Evolutionary conservation across 1,284 basidiomycete genomes (phyloP).

Genomic region (Singerocomus rubriflavus): DNA sequence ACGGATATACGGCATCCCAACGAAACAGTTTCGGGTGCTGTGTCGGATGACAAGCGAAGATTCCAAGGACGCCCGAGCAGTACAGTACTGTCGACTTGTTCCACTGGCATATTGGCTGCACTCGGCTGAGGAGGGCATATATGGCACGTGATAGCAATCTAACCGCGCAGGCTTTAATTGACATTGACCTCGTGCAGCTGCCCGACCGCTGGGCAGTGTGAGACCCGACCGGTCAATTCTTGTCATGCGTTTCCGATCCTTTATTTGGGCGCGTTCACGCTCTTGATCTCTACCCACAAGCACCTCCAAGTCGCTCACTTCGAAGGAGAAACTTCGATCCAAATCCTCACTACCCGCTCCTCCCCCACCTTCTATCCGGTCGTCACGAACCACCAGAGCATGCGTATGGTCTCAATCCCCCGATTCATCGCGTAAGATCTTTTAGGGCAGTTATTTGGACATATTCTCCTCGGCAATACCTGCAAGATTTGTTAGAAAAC

Average conservation of each 20-base stretch:
- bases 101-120: no score
- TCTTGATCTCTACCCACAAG: background rate
- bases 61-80: no score
- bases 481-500: background rate
- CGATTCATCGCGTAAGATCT: background rate
- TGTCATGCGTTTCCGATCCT: background rate
- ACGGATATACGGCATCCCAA: no score
- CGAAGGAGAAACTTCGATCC: background rate
- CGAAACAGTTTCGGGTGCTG: no score
- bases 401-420: background rate
- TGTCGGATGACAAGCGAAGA: no score
- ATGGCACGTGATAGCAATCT: no score
- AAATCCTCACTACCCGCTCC: background rate
- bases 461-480: background rate
- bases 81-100: no score
- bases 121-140: no score
- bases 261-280: slow-evolving; percentile 10
- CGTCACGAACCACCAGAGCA: background rate
- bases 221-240: background rate
- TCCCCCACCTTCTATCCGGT: no score
- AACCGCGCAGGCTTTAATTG: no score
- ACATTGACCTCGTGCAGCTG: no score
- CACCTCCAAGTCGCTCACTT: slow-evolving; percentile 1
- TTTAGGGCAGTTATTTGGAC: background rate
- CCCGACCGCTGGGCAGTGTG: no score